phyloP scores from a whole-genome alignment of 2,329 filamentous ascomycete species.

The Epichloe typhina region DNA sequence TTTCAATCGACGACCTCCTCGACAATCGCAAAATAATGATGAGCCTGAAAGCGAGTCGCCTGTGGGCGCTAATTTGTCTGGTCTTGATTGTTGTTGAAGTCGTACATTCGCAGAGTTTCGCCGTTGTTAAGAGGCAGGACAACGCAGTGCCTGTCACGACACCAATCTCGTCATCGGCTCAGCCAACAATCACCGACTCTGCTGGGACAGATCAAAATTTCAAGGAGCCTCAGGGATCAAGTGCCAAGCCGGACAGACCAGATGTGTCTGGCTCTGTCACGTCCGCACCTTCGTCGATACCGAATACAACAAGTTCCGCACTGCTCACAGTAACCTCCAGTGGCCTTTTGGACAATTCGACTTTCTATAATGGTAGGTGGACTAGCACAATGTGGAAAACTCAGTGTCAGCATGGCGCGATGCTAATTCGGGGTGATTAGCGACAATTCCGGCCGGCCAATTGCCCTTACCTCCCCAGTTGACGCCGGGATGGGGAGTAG shows the following conservation, averaged over 20 bases:
- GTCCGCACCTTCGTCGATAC: constrained; percentile 1
- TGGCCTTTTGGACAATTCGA: constrained; percentile 15
- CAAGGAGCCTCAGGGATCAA: neutral
- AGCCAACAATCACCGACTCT: neutral
- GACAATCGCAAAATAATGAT: constrained; percentile 15
- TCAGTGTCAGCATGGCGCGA: neutral
- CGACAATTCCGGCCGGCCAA: constrained; percentile 32
- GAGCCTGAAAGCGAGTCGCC: constrained; percentile 19
- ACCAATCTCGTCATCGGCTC: neutral
- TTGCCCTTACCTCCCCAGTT: constrained; percentile 63
- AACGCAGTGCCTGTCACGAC: constrained; percentile 5
- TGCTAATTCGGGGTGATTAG: constrained; percentile 17
- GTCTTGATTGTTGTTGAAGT: constrained; percentile 23
- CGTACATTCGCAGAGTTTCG: constrained; percentile 20
- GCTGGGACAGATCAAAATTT: neutral
- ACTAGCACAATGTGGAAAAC: neutral
- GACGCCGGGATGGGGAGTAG: constrained; percentile 70
- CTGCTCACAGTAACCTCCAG: constrained; percentile 5
- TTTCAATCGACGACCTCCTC: constrained; percentile 1
- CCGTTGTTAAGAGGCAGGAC: constrained; percentile 22
- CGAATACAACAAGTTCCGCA: neutral
- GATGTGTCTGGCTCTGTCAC: neutral
- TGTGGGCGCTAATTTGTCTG: constrained; percentile 27
- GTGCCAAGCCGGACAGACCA: neutral
- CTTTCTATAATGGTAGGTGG: constrained; percentile 22